Base-by-base conservation (phyloP, 2,329 filamentous ascomycete genomes). In the Escovopsis sp. region DNA sequence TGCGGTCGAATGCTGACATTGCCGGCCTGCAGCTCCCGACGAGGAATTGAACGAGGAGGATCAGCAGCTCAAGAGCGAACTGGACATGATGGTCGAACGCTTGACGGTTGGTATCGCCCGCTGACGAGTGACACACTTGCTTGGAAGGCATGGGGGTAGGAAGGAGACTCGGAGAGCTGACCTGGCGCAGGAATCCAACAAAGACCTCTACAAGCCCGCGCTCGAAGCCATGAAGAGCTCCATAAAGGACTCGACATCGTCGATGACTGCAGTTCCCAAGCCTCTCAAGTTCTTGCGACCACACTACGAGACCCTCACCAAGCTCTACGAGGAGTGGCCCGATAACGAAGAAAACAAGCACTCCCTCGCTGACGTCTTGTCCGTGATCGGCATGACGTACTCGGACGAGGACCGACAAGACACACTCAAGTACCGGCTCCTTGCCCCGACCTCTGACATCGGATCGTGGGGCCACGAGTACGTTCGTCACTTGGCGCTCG, bases 401-500 rank as follows among this genome's bases (percentile, higher is more conserved):
- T 94, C 89, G 39, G 89, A 96, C 58, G 91, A 96, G 64, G 86
- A 94, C 56, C 80, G 86, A 61, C 78, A 94, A 64, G 91, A 98
- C 62, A 95, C 91, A 40, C 75, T 98, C 55, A 96, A 94, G 66
- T 98, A 91, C 69, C 80, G 91, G 51, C 73, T 98, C 41, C 73
- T 95, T 47, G 82, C 89, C 33, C 87, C 88, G 28, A 85, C 87
- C 34, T 80, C 87, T 60, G 91, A 98, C 62, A 86, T 98, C 56
- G 84, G 81, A 44, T 94, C 89, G 6, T 98, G 91, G 91, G 91
- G 91, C 45, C 93, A 98, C 61, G 91, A 98, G 71, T 98, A 98
- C 62, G 87, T 93, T 58, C 77, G 93, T 48, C 93, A 98, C 67
- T 71, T 98, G 50, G 89, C 91, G 26, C 70, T 98, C 47, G 89